Base-by-base conservation (phyloP, 2,329 filamentous ascomycete genomes). In the Akanthomyces dipterigenus region DNA sequence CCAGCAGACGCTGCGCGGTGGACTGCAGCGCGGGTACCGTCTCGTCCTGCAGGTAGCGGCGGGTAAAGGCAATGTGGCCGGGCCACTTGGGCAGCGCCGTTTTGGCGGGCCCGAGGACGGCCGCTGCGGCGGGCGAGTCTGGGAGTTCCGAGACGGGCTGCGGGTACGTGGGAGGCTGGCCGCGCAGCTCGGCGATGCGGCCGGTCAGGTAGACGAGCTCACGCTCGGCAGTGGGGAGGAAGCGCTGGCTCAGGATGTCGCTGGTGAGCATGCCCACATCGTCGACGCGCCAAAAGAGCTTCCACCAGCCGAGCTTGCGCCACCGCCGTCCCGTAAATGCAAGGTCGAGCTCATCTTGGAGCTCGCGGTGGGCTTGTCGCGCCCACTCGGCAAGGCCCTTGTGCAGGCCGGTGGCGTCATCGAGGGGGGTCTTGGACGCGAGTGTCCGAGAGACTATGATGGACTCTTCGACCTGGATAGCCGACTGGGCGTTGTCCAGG, bases 201-300 rank as follows among this genome's bases (percentile, higher is more conserved):
- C 93, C 93, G 7, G 90, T 84, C 2, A 96, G 82, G 74, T 88
- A 96, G 51, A 96, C 88, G n/a, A 91, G 82, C 60, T 87, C 88
- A 67, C 88, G 87, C 73, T 97, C 93, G 0, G 93, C 88, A 3
- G 83, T 83, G 0, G 87, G 83, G 3, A 99, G 81, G 78, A 96
- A 98, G 7, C 84, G 81, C 65, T 87, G 86, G 63, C 84, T 83
- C 3, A 97, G 78, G 63, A 97, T 88, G 67, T 95, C 89, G 1
- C 86, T 85, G 3, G 89, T 87, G 60, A 96, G 86, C 82, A 93
- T 89, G 3, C 86, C 85, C 12, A 97, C 91, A 68, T 97, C 93
- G 70, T 98, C 93, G 26, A 95, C 92, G 22, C 91, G 86, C 92
- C 92, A 96, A 71, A 96, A 92, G 0, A 98, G 82, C 72, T 96